phyloP scores from a whole-genome alignment of 805 yeast species.

The Metschnikowia continentalis region DNA sequence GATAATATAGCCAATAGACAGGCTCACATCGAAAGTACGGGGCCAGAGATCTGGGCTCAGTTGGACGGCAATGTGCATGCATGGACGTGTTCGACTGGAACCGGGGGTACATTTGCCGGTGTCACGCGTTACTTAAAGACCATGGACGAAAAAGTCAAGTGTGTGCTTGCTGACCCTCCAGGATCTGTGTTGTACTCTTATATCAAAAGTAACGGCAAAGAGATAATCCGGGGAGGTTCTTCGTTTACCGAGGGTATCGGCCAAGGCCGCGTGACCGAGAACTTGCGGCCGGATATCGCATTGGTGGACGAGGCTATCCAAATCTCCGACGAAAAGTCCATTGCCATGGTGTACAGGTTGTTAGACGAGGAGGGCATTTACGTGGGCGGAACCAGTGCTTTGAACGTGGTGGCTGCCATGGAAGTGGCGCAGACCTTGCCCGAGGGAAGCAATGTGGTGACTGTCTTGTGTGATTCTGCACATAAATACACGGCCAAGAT shows the following conservation, averaged over 20 bases:
- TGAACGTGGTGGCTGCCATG: conserved; percentile 86
- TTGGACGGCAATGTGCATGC: conserved; percentile 74
- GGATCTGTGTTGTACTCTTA: conserved; percentile 83
- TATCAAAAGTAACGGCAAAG: conserved; percentile 65
- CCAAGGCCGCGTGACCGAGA: conserved; percentile 87
- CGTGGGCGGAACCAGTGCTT: conserved; percentile 86
- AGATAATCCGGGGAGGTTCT: conserved; percentile 68
- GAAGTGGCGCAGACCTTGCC: conserved; percentile 74
- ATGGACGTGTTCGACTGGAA: conserved; percentile 87
- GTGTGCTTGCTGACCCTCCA: conserved; percentile 88
- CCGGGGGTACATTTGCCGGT: conserved; percentile 93
- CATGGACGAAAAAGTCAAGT: conserved; percentile 54
- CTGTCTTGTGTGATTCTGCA: conserved; percentile 86
- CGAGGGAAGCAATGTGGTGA: conserved; percentile 75
- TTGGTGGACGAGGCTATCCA: conserved; percentile 75
- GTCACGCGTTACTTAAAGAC: conserved; percentile 72
- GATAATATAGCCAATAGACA: conserved; percentile 85
- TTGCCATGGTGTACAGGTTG: conserved; percentile 76
- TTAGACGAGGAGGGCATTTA: conserved; percentile 88
- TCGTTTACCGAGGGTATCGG: conserved; percentile 96
- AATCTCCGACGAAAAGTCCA: conserved; percentile 75
- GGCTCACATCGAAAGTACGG: conserved; percentile 86
- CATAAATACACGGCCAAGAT: conserved; percentile 82
- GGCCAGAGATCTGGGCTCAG: conserved; percentile 90
- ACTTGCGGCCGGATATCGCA: conserved; percentile 67